Conservation (phyloP, 106 monocot species). For the Phalaenopsis equestris region DNA sequence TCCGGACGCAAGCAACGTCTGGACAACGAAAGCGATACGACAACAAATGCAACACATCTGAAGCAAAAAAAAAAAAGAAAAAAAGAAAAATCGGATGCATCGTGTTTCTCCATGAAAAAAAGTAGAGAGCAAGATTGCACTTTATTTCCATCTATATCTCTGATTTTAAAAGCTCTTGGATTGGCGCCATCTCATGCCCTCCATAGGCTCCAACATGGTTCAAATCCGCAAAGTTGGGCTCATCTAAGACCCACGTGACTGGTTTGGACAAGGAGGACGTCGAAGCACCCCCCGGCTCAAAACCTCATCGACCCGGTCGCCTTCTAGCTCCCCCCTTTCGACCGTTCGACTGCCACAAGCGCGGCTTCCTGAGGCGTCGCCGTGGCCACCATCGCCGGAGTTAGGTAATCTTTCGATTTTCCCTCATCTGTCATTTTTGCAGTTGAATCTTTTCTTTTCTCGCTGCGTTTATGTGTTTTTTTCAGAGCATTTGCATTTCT, state of each 20-base stretch:
- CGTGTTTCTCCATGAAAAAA: no score
- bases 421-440: not conserved
- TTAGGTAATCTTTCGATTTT: not conserved
- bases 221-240: not conserved
- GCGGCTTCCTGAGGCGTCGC: not conserved
- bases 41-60: no score
- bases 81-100: no score
- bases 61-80: no score
- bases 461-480: not conserved
- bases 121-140: no score
- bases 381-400: not conserved
- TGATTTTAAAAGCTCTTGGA: not conserved
- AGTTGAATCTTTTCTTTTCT: not conserved
- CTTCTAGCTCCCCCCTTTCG: not conserved
- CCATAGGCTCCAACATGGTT: not conserved
- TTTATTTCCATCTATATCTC: no score
- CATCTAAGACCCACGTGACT: not conserved
- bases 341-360: not conserved
- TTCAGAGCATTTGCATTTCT: not conserved
- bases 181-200: not conserved
- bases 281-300: not conserved
- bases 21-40: no score
- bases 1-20: no score
- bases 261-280: not conserved
- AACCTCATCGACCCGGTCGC: not conserved